Evolutionary conservation across 352 stramenopile genomes (phyloP), one percentile per base, ranked within the genome.

Genomic region (Aphanomyces stellatus): DNA sequence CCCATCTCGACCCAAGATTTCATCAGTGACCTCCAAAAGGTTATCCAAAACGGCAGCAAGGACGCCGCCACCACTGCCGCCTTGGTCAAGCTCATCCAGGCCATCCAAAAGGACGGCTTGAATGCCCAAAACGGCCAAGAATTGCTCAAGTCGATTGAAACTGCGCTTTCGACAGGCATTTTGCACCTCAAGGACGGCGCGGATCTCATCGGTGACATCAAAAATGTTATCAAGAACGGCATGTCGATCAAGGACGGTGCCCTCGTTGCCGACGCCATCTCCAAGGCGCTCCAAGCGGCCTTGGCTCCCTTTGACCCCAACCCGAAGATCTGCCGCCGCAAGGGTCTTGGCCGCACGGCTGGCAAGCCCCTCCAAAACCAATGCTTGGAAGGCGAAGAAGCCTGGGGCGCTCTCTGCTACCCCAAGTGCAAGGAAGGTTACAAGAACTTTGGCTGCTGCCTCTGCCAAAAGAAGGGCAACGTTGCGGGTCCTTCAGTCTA

Each of bases 391-490:
- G 55, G 55, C 17, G 55, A 63, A 30, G 55, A 63, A 51, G 55
- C 55, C 8, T 63, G 27, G 22, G 55, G 55, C 4, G 55, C 55
- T 11, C 33, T 63, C 8, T 63, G 55, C 33, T 63, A 63, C 41
- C 55, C 55, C 41, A 63, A 43, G 24, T 63, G 55, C 41, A 63
- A 63, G 27, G 55, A 63, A 49, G 55, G 55, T 17, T 63, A 63
- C 27, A 31, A 63, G 41, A 31, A 17, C 22, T 27, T 63, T 56
- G 55, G 55, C 22, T 63, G 55, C 41, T 63, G 55, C 41, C 48
- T 63, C 27, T 63, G 55, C 41, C 55, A 31, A 11, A 63, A 63
- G 55, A 63, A 63, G 33, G 55, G 55, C 35, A n/a, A n/a, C n/a
- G n/a, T n/a, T n/a, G n/a, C n/a, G n/a, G n/a, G n/a, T n/a, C n/a